Evolutionary conservation across 1,284 basidiomycete genomes (phyloP), one percentile per base, ranked within the genome.

Genomic region (Neonothopanus nambi): DNA sequence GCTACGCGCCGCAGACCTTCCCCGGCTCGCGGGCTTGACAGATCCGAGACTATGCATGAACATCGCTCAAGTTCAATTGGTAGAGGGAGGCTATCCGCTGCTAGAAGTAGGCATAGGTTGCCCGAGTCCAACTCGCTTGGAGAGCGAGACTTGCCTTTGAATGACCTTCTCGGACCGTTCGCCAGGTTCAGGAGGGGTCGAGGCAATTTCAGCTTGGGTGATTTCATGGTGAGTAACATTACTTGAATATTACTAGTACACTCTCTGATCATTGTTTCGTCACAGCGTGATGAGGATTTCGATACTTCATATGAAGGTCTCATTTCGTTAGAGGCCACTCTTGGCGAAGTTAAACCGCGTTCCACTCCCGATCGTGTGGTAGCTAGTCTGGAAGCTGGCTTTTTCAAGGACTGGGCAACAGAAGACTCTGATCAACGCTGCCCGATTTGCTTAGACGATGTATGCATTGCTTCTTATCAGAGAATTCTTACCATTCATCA

Each of bases 371-470:
- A 76, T 0, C 69, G 80, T n/a, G 71, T 87, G 28, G 70, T 91
- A 42, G 67, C 78, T 11, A 71, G 75, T 0, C 68, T 90, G 51
- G 81, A 86, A 23, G 81, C 73, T 18, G 86, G 75, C 0, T 66
- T 73, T 13, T 90, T 84, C 65, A 78, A 78, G 57, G 86, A 89
- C 30, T 91, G 86, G 85, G 76, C 75, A 33, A 79, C 70, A 4
- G 61, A 71, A 0, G 84, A 83, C 35, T 82, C 82, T 49, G 88
- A 91, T 59, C 73, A 77, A 49, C 77, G 87, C 38, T 91, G 88
- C 65, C 87, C 88, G 2, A 91, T 91, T 46, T 91, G 89, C 62
- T 68, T 91, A 57, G 88, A 91, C 57, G 88, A 91, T 67, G 88
- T 89, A 62, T 45, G 87, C 78, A 18, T 23, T n/a, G 28, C 47